Conservation (phyloP, 148 eudicot species). For the Persicaria maculosa region DNA sequence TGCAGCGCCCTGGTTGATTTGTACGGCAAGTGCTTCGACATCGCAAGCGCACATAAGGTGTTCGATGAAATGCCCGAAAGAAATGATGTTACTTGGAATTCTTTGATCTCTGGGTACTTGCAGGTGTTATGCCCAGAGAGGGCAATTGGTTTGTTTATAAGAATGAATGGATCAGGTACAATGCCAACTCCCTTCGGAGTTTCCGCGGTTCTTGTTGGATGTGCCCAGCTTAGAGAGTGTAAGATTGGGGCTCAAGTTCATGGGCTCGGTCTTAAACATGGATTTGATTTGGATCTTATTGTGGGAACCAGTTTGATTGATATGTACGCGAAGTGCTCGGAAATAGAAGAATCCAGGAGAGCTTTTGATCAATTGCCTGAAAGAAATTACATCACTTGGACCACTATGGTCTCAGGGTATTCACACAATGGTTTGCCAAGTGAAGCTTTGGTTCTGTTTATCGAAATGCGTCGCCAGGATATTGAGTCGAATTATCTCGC, state of each 20-base stretch:
- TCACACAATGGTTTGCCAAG: constrained; percentile 26
- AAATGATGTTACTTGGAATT: constrained; percentile 52
- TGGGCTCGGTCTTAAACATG: constrained; percentile 35
- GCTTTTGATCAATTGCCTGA: constrained; percentile 38
- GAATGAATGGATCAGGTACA: constrained; percentile 30
- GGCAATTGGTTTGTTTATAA: constrained; percentile 28
- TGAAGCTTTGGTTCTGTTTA: constrained; percentile 40
- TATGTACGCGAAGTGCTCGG: constrained; percentile 43
- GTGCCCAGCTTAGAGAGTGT: constrained; percentile 28
- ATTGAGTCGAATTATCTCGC: constrained; percentile 32
- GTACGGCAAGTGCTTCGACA: constrained; percentile 38
- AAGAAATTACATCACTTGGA: constrained; percentile 43
- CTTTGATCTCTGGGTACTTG: constrained; percentile 45
- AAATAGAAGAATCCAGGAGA: constrained; percentile 32
- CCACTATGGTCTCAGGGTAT: constrained; percentile 44
- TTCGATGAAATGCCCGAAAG: constrained; percentile 54
- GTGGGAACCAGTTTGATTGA: constrained; percentile 47
- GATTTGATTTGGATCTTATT: constrained; percentile 33
- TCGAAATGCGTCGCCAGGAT: constrained; percentile 37
- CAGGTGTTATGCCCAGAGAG: constrained; percentile 18
- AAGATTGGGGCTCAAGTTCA: constrained; percentile 42
- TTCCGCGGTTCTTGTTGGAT: constrained; percentile 34
- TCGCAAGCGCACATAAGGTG: constrained; percentile 27
- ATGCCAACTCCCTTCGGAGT: constrained; percentile 26
- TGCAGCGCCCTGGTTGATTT: constrained; percentile 39